These are phyloP conservation scores for Candida sakaeoensis DNA, from an alignment of 805 yeast genomes.

Conservation along the genomic window DNA sequence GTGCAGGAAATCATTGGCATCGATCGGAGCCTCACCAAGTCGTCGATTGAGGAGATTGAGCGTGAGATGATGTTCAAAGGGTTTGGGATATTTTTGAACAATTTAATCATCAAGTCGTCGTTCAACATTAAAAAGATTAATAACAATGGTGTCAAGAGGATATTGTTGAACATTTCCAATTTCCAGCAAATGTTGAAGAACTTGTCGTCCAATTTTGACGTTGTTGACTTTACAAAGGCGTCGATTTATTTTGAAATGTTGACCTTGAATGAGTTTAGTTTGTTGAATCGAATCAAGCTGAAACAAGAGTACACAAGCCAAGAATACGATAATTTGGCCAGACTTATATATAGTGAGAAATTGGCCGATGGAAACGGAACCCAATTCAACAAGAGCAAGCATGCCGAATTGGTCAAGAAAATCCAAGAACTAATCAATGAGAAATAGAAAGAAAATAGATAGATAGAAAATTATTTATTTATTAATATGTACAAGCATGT, in stretches of 20 bases:
- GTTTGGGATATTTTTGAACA: slow-evolving; percentile 48
- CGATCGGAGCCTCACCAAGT: slow-evolving; percentile 39
- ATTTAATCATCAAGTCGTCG: slow-evolving; percentile 50
- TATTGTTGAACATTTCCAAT: slow-evolving; percentile 59
- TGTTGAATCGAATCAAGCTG: slow-evolving; percentile 39
- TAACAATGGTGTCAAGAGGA: slow-evolving; percentile 54
- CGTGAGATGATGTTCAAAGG: slow-evolving; percentile 39
- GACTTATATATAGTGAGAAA: slow-evolving; percentile 49
- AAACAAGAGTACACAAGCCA: slow-evolving; percentile 34
- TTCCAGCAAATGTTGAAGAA: slow-evolving; percentile 67
- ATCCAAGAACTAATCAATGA: slow-evolving; percentile 17
- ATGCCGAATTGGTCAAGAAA: slow-evolving; percentile 30
- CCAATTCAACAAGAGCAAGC: slow-evolving; percentile 36
- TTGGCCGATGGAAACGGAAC: slow-evolving; percentile 37
- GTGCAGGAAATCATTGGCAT: slow-evolving; percentile 46
- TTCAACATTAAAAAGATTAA: slow-evolving; percentile 48
- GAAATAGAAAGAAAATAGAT: no score
- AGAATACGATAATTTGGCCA: slow-evolving; percentile 49
- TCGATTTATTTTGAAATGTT: slow-evolving; percentile 55
- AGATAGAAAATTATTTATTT: background rate
- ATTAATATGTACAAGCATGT: background rate
- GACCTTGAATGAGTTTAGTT: slow-evolving; percentile 45
- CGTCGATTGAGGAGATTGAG: slow-evolving; percentile 28
- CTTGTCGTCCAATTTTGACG: slow-evolving; percentile 48
- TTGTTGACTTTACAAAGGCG: slow-evolving; percentile 51